These are phyloP conservation scores for Wickerhamomyces tratensis DNA, from an alignment of 805 yeast genomes.

Conservation along the genomic window DNA sequence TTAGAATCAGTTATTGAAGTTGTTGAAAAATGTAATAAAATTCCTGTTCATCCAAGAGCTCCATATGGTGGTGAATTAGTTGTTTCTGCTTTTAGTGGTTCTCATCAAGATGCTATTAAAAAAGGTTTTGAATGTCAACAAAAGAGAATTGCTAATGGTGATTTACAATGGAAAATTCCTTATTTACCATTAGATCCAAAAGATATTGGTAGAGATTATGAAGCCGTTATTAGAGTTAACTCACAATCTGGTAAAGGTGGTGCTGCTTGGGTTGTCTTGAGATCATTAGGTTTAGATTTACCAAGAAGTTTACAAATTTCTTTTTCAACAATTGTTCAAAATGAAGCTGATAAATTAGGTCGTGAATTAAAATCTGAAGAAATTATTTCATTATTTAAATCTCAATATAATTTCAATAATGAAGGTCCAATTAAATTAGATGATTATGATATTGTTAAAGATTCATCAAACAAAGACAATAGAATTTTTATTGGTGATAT, in stretches of 20 bases:
- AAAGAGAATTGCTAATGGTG: constrained; percentile 37
- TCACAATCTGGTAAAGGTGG: constrained; percentile 88
- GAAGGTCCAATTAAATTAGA: constrained; percentile 24
- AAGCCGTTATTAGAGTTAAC: constrained; percentile 75
- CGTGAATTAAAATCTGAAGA: constrained; percentile 63
- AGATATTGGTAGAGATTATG: constrained; percentile 73
- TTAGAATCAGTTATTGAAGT: constrained; percentile 56
- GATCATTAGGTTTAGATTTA: constrained; percentile 62
- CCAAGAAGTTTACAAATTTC: constrained; percentile 65
- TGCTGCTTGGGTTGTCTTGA: constrained; percentile 72
- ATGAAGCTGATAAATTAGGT: constrained; percentile 53
- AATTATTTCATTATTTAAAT: constrained; percentile 46
- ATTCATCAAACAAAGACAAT: constrained; percentile 25
- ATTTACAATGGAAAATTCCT: constrained; percentile 57
- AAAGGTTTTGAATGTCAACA: constrained; percentile 52
- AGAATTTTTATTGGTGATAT: constrained; percentile 34
- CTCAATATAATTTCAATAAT: constrained; percentile 41
- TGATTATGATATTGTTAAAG: constrained; percentile 30
- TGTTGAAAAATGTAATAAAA: constrained; percentile 70
- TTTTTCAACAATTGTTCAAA: constrained; percentile 58
- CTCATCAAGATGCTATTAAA: constrained; percentile 65
- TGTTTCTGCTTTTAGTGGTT: constrained; percentile 70
- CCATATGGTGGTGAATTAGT: constrained; percentile 77
- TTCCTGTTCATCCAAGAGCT: constrained; percentile 65
- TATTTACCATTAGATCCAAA: constrained; percentile 75